Percentiles rank a stretch among this genome's conserved stretches.
These are phyloP conservation scores for Rhodotorula taiwanensis DNA, from an alignment of 768 basidiomycete genomes.

Conservation along the genomic window DNA sequence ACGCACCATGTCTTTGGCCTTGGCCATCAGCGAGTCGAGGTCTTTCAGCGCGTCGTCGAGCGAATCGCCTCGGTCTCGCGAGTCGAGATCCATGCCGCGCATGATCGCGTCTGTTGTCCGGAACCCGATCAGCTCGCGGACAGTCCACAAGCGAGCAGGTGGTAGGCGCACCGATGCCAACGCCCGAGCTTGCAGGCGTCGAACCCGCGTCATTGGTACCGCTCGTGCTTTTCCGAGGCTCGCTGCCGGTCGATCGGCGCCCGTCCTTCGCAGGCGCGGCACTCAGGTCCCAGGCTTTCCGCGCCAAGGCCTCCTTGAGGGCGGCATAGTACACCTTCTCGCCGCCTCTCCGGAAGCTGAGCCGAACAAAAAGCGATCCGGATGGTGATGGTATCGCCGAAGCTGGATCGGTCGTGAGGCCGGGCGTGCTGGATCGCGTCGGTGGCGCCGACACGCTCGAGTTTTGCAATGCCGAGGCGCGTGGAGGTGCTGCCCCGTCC, in stretches of 20 bases:
- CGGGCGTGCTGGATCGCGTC: not conserved
- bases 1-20: conserved; percentile 76
- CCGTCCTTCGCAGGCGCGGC: not conserved
- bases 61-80: conserved; percentile 57
- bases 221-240: not conserved
- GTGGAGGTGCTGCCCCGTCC: conserved; percentile 9
- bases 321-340: conserved; percentile 73
- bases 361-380: conserved; percentile 54
- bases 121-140: not conserved
- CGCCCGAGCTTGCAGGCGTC: too few species aligned
- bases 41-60: conserved; percentile 75
- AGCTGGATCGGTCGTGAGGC: conserved; percentile 58
- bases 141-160: conserved; percentile 21
- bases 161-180: conserved; percentile 3
- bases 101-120: conserved; percentile 66
- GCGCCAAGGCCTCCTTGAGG: conserved; percentile 62
- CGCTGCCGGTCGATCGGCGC: conserved; percentile 9
- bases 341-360: conserved; percentile 88
- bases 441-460: not conserved
- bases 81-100: conserved; percentile 62
- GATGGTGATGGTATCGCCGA: conserved; percentile 43
- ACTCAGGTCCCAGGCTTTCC: conserved; percentile 62
- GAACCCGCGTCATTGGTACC: not conserved
- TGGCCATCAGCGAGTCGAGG: conserved; percentile 79
- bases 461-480: not conserved